These are phyloP conservation scores for Phoenix roebelenii DNA, from an alignment of 176 grass and related monocot species.

Conservation along the genomic window DNA sequence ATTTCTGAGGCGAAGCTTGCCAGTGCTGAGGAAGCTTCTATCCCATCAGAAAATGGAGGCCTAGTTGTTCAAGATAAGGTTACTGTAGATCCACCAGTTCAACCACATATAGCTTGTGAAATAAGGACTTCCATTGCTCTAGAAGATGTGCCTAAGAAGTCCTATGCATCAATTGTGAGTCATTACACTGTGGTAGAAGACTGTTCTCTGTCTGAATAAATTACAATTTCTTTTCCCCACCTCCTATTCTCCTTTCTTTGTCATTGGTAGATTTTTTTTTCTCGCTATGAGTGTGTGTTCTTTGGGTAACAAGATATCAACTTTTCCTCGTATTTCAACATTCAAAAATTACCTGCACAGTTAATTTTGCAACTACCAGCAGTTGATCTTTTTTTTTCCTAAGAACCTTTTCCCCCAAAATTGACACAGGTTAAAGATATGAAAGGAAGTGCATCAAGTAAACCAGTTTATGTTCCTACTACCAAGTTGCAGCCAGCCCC, in stretches of 20 bases:
- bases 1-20: conserved; percentile 1
- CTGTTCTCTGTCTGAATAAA: too few relatives aligned
- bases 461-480: conserved; percentile 26
- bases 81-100: neutral
- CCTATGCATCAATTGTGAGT: conserved; percentile 14
- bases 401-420: neutral
- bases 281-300: too few relatives aligned
- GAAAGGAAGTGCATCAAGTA: conserved; percentile 38
- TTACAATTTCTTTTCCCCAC: neutral
- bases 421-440: conserved; percentile 45
- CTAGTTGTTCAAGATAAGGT: neutral
- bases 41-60: neutral
- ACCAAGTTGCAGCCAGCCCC: conserved; percentile 17
- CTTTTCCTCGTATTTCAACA: too few relatives aligned
- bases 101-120: neutral
- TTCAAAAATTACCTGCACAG: neutral
- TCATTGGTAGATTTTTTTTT: too few relatives aligned
- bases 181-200: neutral
- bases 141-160: conserved; percentile 1
- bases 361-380: neutral
- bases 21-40: neutral
- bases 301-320: too few relatives aligned
- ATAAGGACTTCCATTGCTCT: neutral
- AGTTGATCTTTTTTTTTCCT: neutral
- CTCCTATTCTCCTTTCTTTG: too few relatives aligned